These are phyloP conservation scores for Kluyveromyces sp. DNA, from an alignment of 1,139 yeast species.

Conservation along the genomic window DNA sequence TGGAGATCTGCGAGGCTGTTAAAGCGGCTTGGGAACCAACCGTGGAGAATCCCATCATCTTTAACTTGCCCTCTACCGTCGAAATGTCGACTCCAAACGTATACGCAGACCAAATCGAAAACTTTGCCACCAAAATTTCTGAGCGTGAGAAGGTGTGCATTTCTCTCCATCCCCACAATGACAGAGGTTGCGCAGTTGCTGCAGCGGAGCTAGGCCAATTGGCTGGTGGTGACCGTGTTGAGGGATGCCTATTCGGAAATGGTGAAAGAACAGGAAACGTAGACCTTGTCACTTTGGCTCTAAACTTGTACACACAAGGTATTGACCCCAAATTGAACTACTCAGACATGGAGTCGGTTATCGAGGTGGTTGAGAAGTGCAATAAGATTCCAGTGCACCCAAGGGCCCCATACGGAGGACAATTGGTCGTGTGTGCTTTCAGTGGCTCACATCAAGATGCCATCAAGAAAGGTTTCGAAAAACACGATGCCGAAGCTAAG, in stretches of 20 bases:
- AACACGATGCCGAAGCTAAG: conserved; percentile 33
- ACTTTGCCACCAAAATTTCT: conserved; percentile 53
- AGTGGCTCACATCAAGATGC: conserved; percentile 86
- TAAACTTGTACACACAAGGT: conserved; percentile 76
- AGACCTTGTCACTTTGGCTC: conserved; percentile 69
- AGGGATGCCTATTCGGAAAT: conserved; percentile 78
- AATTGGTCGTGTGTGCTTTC: conserved; percentile 76
- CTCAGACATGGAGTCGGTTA: conserved; percentile 58
- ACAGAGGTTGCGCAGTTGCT: conserved; percentile 85
- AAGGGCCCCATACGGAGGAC: conserved; percentile 79
- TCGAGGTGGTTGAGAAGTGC: conserved; percentile 68
- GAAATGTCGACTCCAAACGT: conserved; percentile 77
- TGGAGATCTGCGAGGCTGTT: conserved; percentile 70
- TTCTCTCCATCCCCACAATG: conserved; percentile 77
- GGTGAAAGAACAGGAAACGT: conserved; percentile 87
- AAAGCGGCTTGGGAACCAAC: conserved; percentile 71
- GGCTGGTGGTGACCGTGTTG: conserved; percentile 82
- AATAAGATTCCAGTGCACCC: conserved; percentile 76
- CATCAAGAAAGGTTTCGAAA: conserved; percentile 69
- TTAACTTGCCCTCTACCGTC: conserved; percentile 80
- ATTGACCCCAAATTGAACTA: conserved; percentile 64
- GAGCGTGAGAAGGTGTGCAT: conserved; percentile 65
- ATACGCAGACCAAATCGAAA: conserved; percentile 79
- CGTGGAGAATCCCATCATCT: conserved; percentile 60
- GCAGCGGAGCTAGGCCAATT: conserved; percentile 75